Base-by-base conservation (phyloP, 352 stramenopile genomes). In the Globisporangium apiculatum region DNA sequence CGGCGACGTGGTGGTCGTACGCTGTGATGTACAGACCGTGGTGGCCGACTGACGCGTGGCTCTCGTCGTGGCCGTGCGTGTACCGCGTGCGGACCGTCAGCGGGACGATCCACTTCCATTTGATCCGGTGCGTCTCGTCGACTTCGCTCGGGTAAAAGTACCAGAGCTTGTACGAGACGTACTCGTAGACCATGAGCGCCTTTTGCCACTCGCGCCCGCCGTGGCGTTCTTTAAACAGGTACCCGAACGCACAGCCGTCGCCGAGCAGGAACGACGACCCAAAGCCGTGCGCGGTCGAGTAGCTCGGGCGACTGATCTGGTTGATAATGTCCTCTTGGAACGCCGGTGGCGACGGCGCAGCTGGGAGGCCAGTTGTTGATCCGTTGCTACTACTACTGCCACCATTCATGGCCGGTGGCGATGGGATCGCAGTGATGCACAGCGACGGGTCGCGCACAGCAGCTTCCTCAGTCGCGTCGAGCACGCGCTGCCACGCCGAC, bases 321-420 rank as follows among this genome's bases (percentile, higher is more conserved):
- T 89, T 87, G 57, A 95, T 88, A 54, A 95, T 95, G 52, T 90
- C 76, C 55, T 93, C 84, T 51, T 95, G 85, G 62, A 95, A 93
- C 9, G 80, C 75, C 40, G 85, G 83, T 49, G 80, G 81, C 2
- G 69, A 75, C 5, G 79, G 81, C 12, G 69, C 55, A 14, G 58
- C 46, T 3, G 55, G 36, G 11, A 63, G 24, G 6, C 51, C 48
- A 1, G 52, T 59, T 15, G 41, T 57, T 35, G 49, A 67, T 3
- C 53, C 58, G 24, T 31, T 31, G 24, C 24, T 31, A 31, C 24
- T 31, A 31, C 24, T 31, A 31, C 24, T 31, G 5, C n/a, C 47
- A 1, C 54, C 62, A 7, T 58, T 75, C 31, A 67, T 60, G 35
- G 61, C 58, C 24, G 72, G 69, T 0, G 67, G 76, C 7, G 65